Conservation (phyloP, 495 filamentous ascomycete species). For the Penicillium longicatenatum region DNA sequence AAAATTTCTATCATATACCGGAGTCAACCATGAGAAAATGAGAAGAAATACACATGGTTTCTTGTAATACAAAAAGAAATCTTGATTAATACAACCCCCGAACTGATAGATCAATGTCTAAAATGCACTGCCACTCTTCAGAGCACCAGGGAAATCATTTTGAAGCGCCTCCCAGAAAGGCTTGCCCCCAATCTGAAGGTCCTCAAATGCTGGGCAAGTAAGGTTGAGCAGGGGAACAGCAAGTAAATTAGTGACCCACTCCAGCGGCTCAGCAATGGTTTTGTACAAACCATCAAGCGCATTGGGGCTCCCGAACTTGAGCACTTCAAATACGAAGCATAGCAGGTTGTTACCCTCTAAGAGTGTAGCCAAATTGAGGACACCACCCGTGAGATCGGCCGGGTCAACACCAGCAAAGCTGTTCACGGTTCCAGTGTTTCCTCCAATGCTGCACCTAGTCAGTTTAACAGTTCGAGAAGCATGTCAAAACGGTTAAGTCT, state of each 20-base stretch:
- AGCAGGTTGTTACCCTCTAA: conserved; percentile 48
- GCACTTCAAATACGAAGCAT: conserved; percentile 48
- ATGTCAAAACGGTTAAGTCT: background rate
- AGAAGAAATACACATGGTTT: no score
- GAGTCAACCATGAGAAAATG: no score
- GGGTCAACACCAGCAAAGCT: conserved; percentile 57
- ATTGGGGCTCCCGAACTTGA: conserved; percentile 46
- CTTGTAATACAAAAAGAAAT: background rate
- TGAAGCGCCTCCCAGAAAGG: conserved; percentile 36
- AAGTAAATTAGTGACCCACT: conserved; percentile 29
- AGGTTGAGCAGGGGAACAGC: conserved; percentile 31
- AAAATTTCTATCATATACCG: background rate
- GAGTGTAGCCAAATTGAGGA: conserved; percentile 43
- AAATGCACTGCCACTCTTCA: conserved; percentile 28
- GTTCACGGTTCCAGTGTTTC: conserved; percentile 58
- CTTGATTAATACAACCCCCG: background rate
- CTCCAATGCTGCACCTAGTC: conserved; percentile 46
- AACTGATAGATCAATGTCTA: conserved; percentile 4
- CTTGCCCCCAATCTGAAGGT: conserved; percentile 37
- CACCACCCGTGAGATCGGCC: conserved; percentile 50
- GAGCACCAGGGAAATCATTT: conserved; percentile 37
- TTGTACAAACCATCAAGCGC: conserved; percentile 38
- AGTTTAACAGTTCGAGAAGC: background rate
- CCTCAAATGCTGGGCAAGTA: conserved; percentile 39
- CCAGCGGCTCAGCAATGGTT: conserved; percentile 37